Percentiles rank a stretch among this genome's conserved stretches.
Evolutionary conservation across 768 basidiomycete species (phyloP).

Genomic region (Auriscalpium orientale): DNA sequence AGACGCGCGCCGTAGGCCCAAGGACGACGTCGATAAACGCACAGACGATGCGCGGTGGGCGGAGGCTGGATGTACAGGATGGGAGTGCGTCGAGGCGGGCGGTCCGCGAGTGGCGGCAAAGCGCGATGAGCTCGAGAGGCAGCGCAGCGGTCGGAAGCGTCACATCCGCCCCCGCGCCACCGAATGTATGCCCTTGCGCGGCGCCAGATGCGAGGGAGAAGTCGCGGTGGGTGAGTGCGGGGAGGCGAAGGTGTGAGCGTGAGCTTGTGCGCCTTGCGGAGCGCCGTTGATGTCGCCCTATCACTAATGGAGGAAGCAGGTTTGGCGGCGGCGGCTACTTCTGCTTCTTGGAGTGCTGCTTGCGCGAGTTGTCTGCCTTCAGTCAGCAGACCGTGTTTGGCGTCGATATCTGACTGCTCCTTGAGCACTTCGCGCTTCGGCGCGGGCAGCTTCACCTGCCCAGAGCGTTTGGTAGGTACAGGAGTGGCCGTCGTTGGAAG

Average conservation of each 20-base stretch:
- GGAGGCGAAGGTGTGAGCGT: conserved; percentile 10
- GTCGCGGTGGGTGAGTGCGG: not conserved
- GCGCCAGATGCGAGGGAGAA: conserved; percentile 1
- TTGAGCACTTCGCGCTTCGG: conserved; percentile 36
- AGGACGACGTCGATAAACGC: too few species aligned
- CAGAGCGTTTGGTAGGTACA: not conserved
- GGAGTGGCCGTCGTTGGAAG: conserved; percentile 2
- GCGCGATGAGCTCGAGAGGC: conserved; percentile 8
- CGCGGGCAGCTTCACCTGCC: conserved; percentile 4
- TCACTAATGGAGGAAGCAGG: conserved; percentile 6
- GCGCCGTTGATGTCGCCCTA: conserved; percentile 2
- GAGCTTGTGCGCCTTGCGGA: conserved; percentile 5
- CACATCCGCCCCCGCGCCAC: not conserved
- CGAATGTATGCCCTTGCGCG: not conserved
- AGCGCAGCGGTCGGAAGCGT: conserved; percentile 9
- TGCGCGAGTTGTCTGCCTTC: conserved; percentile 63
- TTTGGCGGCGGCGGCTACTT: conserved; percentile 13
- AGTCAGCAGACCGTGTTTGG: conserved; percentile 64
- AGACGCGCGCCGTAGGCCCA: too few species aligned
- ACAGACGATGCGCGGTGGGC: too few species aligned
- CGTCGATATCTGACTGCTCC: conserved; percentile 76
- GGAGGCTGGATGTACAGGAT: too few species aligned
- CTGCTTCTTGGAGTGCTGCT: not conserved
- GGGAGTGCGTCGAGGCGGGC: too few species aligned
- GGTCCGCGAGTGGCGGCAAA: conserved; percentile 15